Conservation (phyloP, 352 stramenopile genomes). For the Globisporangium splendens region DNA sequence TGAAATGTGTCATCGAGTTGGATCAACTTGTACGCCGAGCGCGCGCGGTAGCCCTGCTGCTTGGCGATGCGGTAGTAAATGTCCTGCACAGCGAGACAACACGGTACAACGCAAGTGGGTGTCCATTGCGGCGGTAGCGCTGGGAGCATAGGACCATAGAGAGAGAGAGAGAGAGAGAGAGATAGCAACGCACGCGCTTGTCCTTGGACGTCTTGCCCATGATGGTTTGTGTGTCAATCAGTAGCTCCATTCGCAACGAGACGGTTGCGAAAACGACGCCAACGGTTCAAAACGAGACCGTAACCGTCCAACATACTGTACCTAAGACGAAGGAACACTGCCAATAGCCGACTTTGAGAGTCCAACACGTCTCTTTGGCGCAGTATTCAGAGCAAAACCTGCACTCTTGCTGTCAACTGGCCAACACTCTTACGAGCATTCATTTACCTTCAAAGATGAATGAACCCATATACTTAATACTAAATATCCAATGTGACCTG, state of each 20-base stretch:
- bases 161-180: background rate
- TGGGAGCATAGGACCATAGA: background rate
- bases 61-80: constrained; percentile 94
- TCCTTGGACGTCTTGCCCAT: constrained; percentile 91
- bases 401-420: background rate
- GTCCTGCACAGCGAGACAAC: constrained; percentile 36
- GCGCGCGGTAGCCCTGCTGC: constrained; percentile 94
- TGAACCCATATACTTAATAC: background rate
- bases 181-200: constrained; percentile 68
- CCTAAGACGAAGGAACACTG: too few species aligned
- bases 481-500: too few species aligned
- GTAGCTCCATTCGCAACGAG: too few species aligned
- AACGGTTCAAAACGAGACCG: background rate
- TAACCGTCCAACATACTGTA: too few species aligned
- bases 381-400: constrained; percentile 1
- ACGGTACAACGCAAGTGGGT: background rate
- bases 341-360: background rate
- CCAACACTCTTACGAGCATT: background rate
- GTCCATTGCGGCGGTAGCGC: too few species aligned
- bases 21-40: constrained; percentile 98
- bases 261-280: too few species aligned
- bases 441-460: background rate
- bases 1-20: constrained; percentile 98
- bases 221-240: constrained; percentile 30
- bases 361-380: background rate